Evolutionary conservation across 345 rosid species (phyloP).

Genomic region (Nasturtium officinale): DNA sequence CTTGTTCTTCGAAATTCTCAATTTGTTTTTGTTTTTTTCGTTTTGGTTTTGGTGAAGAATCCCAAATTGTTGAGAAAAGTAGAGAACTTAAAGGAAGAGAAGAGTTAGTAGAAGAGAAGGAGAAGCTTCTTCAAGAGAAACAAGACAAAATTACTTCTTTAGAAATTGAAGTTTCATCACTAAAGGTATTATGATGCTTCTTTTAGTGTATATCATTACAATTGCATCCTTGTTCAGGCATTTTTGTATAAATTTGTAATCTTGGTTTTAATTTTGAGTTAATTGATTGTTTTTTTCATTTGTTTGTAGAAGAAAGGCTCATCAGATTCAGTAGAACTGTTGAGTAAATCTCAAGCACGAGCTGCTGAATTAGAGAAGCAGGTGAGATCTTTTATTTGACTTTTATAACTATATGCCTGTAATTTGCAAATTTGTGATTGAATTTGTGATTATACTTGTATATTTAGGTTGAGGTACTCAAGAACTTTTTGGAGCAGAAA

Average conservation of each 20-base stretch:
- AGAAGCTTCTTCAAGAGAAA: constrained; percentile 62
- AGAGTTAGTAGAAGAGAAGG: constrained; percentile 55
- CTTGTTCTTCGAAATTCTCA: neutral
- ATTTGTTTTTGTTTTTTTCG: neutral
- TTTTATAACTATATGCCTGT: no score
- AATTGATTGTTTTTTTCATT: neutral
- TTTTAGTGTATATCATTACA: neutral
- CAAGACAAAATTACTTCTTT: constrained; percentile 59
- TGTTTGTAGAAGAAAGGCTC: constrained; percentile 59
- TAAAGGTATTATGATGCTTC: constrained; percentile 49
- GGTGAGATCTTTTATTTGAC: constrained; percentile 48
- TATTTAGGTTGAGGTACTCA: constrained; percentile 64
- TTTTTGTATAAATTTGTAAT: neutral
- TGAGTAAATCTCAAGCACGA: constrained; percentile 68
- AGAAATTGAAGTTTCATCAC: constrained; percentile 62
- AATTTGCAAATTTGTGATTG: neutral
- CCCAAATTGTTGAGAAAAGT: constrained; percentile 57
- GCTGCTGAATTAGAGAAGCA: constrained; percentile 75
- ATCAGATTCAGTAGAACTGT: constrained; percentile 58
- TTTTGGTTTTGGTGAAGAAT: constrained; percentile 50
- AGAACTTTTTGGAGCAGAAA: constrained; percentile 54
- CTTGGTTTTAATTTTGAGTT: constrained; percentile 18
- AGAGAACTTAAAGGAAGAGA: constrained; percentile 64
- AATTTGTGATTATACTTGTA: constrained; percentile 18
- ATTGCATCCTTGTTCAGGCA: neutral